Base-by-base conservation (phyloP, 495 filamentous ascomycete species). In the Cryomyces antarcticus region DNA sequence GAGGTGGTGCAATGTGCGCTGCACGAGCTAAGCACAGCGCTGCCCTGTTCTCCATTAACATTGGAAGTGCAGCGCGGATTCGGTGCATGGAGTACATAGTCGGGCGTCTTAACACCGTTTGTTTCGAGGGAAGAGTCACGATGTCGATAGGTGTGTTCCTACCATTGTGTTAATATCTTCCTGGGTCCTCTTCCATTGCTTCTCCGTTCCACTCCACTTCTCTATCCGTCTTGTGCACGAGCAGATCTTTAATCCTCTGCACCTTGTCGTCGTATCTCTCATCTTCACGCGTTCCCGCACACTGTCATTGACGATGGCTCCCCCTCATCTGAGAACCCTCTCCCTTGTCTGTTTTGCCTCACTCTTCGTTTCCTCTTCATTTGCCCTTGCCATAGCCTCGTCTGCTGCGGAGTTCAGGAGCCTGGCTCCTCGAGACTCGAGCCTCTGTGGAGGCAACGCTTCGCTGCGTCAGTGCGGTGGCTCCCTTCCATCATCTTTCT, bases 401-500 rank as follows among this genome's bases (percentile, higher is more conserved):
- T 49, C 51, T 30, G 48, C 62, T 41, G 57, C 53, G 24, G 48
- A 59, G 35, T 55, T 58, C 12, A 45, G 59, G 5, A 49, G 49
- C 28, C 54, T 70, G 6, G 37, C 61, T 6, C 28, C 52, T 24
- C 55, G 64, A 47, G 54, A 58, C 31, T 44, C 53, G 27, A 46
- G 53, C 13, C 61, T 58, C 6, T 78, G 74, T 41, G 50, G 51
- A 47, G 62, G 69, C 0, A 57, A 52, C 29, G 46, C 62, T 2
- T 41, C 41, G 29, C 72, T 67, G 44, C 45, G 50, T 13, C 59
- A 58, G 43, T 87, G 82, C 54, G 57, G 64, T 3, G 54, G 60
- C 24, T 39, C 62, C 5, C 63, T 88, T 11, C 80, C 82, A 2
- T 61, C 63, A 34, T 63, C 72, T 54, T 93, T 92, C 64, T 92